Evolutionary conservation across 2,329 filamentous ascomycete species (phyloP).

Genomic region (Fusarium papillatum): DNA sequence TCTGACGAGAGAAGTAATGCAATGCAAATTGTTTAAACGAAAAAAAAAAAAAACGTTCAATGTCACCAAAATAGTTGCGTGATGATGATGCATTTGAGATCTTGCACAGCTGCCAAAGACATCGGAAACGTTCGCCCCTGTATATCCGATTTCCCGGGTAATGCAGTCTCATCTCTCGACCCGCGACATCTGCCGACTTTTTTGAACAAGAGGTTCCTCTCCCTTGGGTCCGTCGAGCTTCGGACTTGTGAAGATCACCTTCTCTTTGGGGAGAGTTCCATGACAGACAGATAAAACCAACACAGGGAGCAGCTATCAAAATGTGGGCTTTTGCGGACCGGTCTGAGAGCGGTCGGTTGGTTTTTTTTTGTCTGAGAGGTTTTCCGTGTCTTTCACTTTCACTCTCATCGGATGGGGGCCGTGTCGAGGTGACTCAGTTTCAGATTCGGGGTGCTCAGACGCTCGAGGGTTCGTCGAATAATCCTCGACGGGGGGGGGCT

Average conservation of each 20-base stretch:
- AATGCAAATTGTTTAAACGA: not conserved
- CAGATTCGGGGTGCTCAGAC: conserved; percentile 32
- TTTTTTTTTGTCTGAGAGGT: not conserved
- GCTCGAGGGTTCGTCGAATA: conserved; percentile 21
- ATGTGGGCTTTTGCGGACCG: not conserved
- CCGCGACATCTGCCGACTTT: conserved; percentile 3
- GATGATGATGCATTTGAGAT: too few relatives aligned
- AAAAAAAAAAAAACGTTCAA: not conserved
- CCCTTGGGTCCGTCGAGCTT: conserved; percentile 16
- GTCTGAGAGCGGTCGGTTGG: not conserved
- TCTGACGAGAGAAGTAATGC: not conserved
- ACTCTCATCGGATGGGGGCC: conserved; percentile 13
- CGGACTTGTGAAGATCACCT: not conserved
- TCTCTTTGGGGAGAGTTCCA: not conserved
- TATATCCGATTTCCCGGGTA: conserved; percentile 4
- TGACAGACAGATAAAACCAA: not conserved
- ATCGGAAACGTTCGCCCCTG: not conserved
- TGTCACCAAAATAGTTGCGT: not conserved
- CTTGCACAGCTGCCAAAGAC: not conserved
- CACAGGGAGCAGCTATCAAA: not conserved
- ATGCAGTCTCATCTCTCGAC: conserved; percentile 6
- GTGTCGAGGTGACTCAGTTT: conserved; percentile 39
- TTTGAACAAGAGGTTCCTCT: not conserved
- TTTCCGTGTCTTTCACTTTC: conserved; percentile 9
- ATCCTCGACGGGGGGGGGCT: conserved; percentile 10